Evolutionary conservation across 139 green algal species (phyloP).

Genomic region (Chlorella sp.): DNA sequence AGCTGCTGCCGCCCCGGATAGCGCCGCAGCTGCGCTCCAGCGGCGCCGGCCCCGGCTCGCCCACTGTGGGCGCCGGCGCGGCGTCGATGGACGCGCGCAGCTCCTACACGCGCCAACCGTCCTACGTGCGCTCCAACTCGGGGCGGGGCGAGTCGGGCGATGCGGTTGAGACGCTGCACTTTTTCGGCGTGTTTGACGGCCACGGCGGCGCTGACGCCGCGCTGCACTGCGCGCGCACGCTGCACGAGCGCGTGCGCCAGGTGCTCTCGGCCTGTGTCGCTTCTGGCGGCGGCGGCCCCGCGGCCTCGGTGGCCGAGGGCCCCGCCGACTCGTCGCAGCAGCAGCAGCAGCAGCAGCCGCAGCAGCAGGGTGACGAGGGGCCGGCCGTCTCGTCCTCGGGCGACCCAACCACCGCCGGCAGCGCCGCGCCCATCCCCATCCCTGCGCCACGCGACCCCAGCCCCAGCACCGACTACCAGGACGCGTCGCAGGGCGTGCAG

Average conservation of each 20-base stretch:
- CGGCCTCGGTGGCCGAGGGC: not conserved
- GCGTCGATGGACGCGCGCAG: not conserved
- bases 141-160: not conserved
- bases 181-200: slow-evolving; percentile 86
- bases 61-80: not conserved
- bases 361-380: slow-evolving; percentile 6
- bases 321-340: slow-evolving; percentile 9
- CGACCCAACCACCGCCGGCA: not conserved
- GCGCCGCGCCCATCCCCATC: not conserved
- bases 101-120: not conserved
- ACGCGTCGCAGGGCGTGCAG: not conserved
- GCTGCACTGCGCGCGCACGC: slow-evolving; percentile 60
- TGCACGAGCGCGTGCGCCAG: slow-evolving; percentile 64
- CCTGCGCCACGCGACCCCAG: not conserved
- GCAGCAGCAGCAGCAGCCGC: slow-evolving; percentile 6
- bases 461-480: not conserved
- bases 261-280: slow-evolving; percentile 30
- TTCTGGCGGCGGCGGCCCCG: not conserved
- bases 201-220: slow-evolving; percentile 76
- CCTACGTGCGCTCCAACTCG: not conserved
- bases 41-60: not conserved
- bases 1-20: slow-evolving; percentile 58
- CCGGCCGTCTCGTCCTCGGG: not conserved
- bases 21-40: slow-evolving; percentile 43
- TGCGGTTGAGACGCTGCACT: slow-evolving; percentile 61